Percentiles rank a stretch among this genome's conserved stretches.
These are phyloP conservation scores for Fusarium paranaense DNA, from an alignment of 2,329 filamentous ascomycete genomes.

Conservation along the genomic window DNA sequence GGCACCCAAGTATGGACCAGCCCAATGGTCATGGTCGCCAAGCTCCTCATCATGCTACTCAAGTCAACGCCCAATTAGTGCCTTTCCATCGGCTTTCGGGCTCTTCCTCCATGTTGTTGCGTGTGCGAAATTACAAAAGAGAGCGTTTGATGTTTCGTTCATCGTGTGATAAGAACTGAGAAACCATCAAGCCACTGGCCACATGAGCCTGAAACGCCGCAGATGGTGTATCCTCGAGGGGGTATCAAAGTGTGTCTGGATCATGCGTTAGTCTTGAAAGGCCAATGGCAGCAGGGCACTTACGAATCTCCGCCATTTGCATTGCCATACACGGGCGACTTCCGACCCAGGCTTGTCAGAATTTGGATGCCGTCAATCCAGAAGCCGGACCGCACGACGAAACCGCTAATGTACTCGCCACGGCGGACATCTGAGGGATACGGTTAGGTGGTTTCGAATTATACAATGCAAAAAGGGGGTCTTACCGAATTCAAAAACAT, in stretches of 20 bases:
- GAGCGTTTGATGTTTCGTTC: slow-evolving; percentile 17
- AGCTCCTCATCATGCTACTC: slow-evolving; percentile 2
- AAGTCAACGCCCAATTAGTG: slow-evolving; percentile 29
- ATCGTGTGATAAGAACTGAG: slow-evolving; percentile 73
- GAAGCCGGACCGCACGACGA: slow-evolving; percentile 81
- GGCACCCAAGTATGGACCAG: slow-evolving; percentile 3
- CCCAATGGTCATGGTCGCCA: neutral
- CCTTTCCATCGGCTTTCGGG: slow-evolving; percentile 14
- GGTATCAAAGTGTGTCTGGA: slow-evolving; percentile 86
- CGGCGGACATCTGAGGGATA: slow-evolving; percentile 78
- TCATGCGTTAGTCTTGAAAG: slow-evolving; percentile 31
- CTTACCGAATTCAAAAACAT: slow-evolving; percentile 82
- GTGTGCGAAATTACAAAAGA: slow-evolving; percentile 22
- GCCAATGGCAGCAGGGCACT: slow-evolving; percentile 52
- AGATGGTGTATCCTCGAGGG: slow-evolving; percentile 88
- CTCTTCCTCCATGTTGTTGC: slow-evolving; percentile 18
- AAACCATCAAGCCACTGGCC: slow-evolving; percentile 88
- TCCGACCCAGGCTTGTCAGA: slow-evolving; percentile 87
- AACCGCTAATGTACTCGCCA: slow-evolving; percentile 89
- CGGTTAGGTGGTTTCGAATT: slow-evolving; percentile 27
- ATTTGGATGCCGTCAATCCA: slow-evolving; percentile 93
- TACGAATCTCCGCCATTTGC: slow-evolving; percentile 83
- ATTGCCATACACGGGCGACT: slow-evolving; percentile 88
- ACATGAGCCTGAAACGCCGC: slow-evolving; percentile 86
- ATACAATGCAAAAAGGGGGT: slow-evolving; percentile 4